A percentile compares a stretch with the other conserved stretches of the same genome.
Evolutionary conservation across 495 filamentous ascomycete species (phyloP).

Genomic region (Penicillium diatomitis): DNA sequence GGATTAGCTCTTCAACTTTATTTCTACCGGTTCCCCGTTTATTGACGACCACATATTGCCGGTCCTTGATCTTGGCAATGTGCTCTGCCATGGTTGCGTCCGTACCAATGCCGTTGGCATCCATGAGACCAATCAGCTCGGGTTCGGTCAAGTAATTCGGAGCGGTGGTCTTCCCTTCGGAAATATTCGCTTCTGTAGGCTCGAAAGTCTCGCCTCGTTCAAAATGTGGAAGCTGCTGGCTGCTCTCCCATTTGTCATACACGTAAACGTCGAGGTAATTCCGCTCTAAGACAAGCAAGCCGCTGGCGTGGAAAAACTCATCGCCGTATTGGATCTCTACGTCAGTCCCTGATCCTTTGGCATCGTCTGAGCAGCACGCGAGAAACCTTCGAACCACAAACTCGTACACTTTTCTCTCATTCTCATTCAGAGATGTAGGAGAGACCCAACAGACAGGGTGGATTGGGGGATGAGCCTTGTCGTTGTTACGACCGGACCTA

Average conservation of each 20-base stretch:
- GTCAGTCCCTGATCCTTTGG: slow-evolving; percentile 71
- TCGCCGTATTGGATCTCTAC: slow-evolving; percentile 80
- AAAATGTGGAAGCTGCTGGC: slow-evolving; percentile 71
- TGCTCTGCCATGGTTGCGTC: slow-evolving; percentile 99
- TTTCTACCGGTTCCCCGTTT: slow-evolving; percentile 43
- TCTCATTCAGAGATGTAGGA: slow-evolving; percentile 46
- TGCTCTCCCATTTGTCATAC: slow-evolving; percentile 93
- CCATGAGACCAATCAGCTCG: slow-evolving; percentile 96
- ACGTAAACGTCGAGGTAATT: slow-evolving; percentile 96
- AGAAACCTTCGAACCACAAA: slow-evolving; percentile 91
- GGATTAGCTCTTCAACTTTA: slow-evolving; percentile 77
- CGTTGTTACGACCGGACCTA: slow-evolving; percentile 75
- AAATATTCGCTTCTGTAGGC: slow-evolving; percentile 81
- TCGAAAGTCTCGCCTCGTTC: slow-evolving; percentile 69
- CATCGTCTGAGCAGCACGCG: slow-evolving; percentile 93
- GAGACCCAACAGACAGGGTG: slow-evolving; percentile 80
- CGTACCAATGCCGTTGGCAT: slow-evolving; percentile 95
- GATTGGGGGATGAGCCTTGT: slow-evolving; percentile 94
- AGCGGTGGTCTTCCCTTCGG: slow-evolving; percentile 74
- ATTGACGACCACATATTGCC: slow-evolving; percentile 67
- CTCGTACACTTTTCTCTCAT: slow-evolving; percentile 79
- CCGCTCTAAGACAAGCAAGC: slow-evolving; percentile 74
- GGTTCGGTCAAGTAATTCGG: slow-evolving; percentile 90
- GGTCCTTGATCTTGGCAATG: slow-evolving; percentile 86
- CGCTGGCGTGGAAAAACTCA: slow-evolving; percentile 70